Evolutionary conservation across 441 rosid genomes (phyloP), one percentile per base, ranked within the genome.

Genomic region (Rhodomyrtus psidioides): DNA sequence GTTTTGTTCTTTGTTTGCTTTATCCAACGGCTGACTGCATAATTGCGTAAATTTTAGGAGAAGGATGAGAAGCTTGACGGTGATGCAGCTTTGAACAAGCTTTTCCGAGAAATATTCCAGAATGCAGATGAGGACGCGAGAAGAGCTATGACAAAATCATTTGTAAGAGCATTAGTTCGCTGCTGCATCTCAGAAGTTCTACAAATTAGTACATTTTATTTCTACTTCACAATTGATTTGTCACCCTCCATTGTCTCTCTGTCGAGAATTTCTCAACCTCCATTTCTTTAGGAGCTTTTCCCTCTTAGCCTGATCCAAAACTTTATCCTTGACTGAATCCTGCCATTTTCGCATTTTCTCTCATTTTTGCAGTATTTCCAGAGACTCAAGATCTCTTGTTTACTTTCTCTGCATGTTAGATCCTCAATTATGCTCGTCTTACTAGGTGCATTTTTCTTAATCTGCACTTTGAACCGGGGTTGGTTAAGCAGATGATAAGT

Each of bases 141-240:
- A 58, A 84, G 83, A 56, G 86, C 86, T 44, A 84, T 84, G 86
- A 84, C 53, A 21, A 84, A 84, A 84, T 84, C 86, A 21, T 84
- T 65, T 53, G 86, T 84, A 84, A 53, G 86, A 28, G 56, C 55
- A 53, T 54, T 54, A 21, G 15, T 82, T 82, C 15, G 13, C 27
- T 16, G 39, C 56, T 82, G 6, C 58, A 24, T 82, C 58, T 82
- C 79, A 34, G 79, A 70, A 70, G n/a, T 70, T 12, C 46, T 70
- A 24, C 5, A 26, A 39, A 70, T 39, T 21, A 70, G 51, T 39
- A 70, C 79, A 70, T 70, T 39, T 39, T 39, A 12, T 70, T 10
- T 21, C 46, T 39, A 70, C 51, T 21, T 39, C 3, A 39, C 79
- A 70, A 1, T 24, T 39, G n/a, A 42, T 70, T 39, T 39, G n/a